Base-by-base conservation (phyloP, 2,329 filamentous ascomycete genomes). In the Eutypa lata region DNA sequence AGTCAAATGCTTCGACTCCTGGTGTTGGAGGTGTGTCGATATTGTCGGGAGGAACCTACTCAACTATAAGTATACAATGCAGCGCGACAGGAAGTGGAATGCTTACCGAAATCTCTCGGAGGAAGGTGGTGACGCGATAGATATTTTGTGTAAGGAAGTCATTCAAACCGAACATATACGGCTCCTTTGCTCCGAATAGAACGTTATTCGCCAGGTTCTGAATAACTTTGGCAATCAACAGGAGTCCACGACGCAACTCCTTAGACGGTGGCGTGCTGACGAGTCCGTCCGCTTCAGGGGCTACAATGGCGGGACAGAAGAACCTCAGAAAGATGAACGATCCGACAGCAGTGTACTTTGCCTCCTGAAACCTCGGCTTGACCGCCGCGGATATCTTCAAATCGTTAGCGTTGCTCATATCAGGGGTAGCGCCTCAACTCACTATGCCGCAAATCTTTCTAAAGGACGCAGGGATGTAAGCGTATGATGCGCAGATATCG, bases 181-280 rank as follows among this genome's bases (percentile, higher is more conserved):
- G 82, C 63, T 89, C 86, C 66, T 89, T 89, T 33, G 84, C 83
- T 3, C 86, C 86, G 59, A 89, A 89, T 1, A 88, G 73, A 26
- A 88, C 85, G 53, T 89, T 89, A 61, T 89, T 89, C 35, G 86
- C 86, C 35, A 89, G 73, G 61, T 88, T 88, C 60, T 89, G 86
- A 21, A 89, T 81, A 53, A 89, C 81, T 64, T 89, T 89, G 48
- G 86, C 85, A 58, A 89, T 88, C 31, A 89, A 75, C 28, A 89
- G 74, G 6, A 89, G 73, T 3, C 86, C 85, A 50, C 86, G 78
- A 18, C 86, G 78, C 81, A 88, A 86, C 61, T 87, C 84, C 65
- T 87, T 88, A 1, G 84, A 84, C 6, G 84, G 85, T 2, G 81
- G 63, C 2, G 74, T 74, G 16, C 76, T 72, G 18, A 88, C 82